These are phyloP conservation scores for Fusarium falciforme DNA, from an alignment of 2,329 filamentous ascomycete genomes.

Conservation along the genomic window DNA sequence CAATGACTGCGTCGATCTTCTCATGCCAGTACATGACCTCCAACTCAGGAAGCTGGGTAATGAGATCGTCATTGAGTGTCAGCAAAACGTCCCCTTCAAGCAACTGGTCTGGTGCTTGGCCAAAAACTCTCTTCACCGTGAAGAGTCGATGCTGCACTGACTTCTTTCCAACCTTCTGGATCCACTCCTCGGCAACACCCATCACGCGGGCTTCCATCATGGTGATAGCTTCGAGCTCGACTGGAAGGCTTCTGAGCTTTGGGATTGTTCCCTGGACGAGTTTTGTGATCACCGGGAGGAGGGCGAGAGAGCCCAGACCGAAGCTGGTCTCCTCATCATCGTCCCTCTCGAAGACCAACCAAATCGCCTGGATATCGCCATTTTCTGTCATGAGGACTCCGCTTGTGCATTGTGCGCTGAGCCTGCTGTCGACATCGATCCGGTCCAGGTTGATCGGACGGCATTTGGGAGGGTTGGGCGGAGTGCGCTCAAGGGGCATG, in stretches of 20 bases:
- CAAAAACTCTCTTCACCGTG: conserved; percentile 91
- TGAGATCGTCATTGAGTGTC: conserved; percentile 88
- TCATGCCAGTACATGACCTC: conserved; percentile 97
- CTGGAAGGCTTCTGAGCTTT: conserved; percentile 87
- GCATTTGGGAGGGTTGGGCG: conserved; percentile 91
- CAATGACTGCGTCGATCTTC: conserved; percentile 82
- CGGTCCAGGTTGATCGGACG: conserved; percentile 95
- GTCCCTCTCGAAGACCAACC: conserved; percentile 78
- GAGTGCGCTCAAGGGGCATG: conserved; percentile 91
- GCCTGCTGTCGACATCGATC: conserved; percentile 93
- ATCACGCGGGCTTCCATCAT: conserved; percentile 97
- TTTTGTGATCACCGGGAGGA: conserved; percentile 87
- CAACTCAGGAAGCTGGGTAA: conserved; percentile 90
- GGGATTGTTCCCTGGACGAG: conserved; percentile 84
- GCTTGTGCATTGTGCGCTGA: conserved; percentile 90
- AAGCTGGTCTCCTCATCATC: conserved; percentile 56
- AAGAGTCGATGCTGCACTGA: conserved; percentile 95
- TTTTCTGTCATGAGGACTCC: conserved; percentile 91
- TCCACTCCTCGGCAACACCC: conserved; percentile 97
- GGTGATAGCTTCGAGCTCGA: conserved; percentile 93
- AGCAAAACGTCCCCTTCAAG: conserved; percentile 93
- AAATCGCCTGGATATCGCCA: conserved; percentile 92
- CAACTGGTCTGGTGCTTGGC: conserved; percentile 64
- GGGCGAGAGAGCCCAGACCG: conserved; percentile 85
- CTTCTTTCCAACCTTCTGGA: conserved; percentile 88